Conservation (phyloP, 1,284 basidiomycete species). For the Ustilago loliicola region DNA sequence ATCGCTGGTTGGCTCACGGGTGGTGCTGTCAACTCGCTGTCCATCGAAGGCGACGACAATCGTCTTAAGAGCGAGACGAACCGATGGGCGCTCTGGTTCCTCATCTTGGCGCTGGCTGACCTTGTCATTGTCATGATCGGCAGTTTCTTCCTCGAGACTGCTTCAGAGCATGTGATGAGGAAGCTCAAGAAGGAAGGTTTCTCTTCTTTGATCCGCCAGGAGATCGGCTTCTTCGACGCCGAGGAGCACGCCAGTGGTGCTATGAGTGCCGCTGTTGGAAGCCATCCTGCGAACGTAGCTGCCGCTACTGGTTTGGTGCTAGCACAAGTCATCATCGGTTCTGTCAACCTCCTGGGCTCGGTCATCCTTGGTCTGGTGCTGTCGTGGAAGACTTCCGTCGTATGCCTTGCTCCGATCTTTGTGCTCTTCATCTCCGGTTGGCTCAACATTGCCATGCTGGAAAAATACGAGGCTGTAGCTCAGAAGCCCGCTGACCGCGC, state of each 20-base stretch:
- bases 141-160: conserved; percentile 64
- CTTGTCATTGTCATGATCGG: conserved; percentile 53
- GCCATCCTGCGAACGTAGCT: conserved; percentile 70
- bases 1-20: conserved; percentile 69
- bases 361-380: conserved; percentile 71
- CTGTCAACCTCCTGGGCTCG: conserved; percentile 69
- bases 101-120: conserved; percentile 56
- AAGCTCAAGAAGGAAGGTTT: conserved; percentile 59
- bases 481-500: conserved; percentile 64
- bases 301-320: conserved; percentile 71
- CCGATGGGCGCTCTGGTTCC: conserved; percentile 61
- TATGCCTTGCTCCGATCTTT: conserved; percentile 69
- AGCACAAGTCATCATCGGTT: conserved; percentile 68
- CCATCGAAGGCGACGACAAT: conserved; percentile 47
- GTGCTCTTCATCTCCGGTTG: conserved; percentile 60
- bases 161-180: conserved; percentile 59
- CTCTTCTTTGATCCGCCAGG: conserved; percentile 60
- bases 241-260: conserved; percentile 70
- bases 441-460: conserved; percentile 69
- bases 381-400: conserved; percentile 70
- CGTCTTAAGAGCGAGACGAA: conserved; percentile 44
- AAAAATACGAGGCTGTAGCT: conserved; percentile 66
- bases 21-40: conserved; percentile 55
- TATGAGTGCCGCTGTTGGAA: conserved; percentile 70
- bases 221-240: conserved; percentile 67